Percentiles rank a stretch among this genome's conserved stretches.
These are phyloP conservation scores for Camellia lanceoleosa DNA, from an alignment of 148 eudicot genomes.

Conservation along the genomic window DNA sequence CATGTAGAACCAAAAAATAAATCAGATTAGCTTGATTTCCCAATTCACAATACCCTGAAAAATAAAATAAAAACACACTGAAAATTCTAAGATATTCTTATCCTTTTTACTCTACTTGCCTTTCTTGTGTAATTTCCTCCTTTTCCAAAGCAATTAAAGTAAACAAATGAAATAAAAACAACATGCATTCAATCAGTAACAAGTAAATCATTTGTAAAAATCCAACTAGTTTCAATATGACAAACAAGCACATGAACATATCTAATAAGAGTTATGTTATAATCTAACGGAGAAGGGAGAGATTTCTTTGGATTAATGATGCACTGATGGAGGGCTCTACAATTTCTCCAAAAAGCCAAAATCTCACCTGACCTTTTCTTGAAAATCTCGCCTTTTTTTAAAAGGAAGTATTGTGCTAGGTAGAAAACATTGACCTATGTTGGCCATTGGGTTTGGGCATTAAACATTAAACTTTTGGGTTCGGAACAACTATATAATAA, in stretches of 20 bases:
- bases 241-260: not conserved
- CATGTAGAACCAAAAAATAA: not conserved
- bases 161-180: no score
- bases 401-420: no score
- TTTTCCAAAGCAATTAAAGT: no score
- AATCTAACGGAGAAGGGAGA: not conserved
- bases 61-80: no score
- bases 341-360: not conserved
- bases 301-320: not conserved
- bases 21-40: not conserved
- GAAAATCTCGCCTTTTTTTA: not conserved
- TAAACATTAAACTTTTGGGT: no score
- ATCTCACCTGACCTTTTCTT: not conserved
- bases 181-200: not conserved
- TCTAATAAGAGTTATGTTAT: not conserved
- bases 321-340: not conserved
- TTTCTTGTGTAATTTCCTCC: no score
- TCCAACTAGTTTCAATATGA: not conserved
- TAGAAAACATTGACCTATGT: no score
- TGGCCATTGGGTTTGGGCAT: no score
- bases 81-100: no score
- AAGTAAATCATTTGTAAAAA: not conserved
- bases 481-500: no score
- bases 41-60: no score
- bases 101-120: no score